Base-by-base conservation (phyloP, 352 stramenopile genomes). In the Pythium periplocum region DNA sequence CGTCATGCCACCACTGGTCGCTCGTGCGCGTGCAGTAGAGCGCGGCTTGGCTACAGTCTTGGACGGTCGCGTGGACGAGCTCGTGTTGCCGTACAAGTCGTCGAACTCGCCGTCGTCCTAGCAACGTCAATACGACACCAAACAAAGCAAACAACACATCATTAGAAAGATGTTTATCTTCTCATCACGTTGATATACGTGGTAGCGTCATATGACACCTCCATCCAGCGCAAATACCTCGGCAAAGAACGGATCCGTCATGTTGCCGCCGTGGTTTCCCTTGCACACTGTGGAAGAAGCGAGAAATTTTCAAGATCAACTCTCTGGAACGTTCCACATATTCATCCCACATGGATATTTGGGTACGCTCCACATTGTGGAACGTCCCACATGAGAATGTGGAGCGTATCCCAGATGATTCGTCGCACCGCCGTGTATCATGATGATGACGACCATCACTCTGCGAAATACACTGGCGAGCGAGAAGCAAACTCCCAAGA, bases 51-150 rank as follows among this genome's bases (percentile, higher is more conserved):
- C 17, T 26, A 26, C 17, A 26, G 17, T 26, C 17, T 26, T 26
- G 17, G 17, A 26, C 17, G 17, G 17, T 26, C 17, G 17, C 17
- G 17, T 26, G 17, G 17, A n/a, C 31, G 34, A 56, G 36, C 42
- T 43, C 45, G 43, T 55, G 48, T 69, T 63, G 42, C 55, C 70
- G 45, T 90, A 90, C 46, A 87, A 66, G 71, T 91, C 80, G 50
- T 88, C 80, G 48, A 91, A 91, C 54, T 85, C 80, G 11, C 70
- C 78, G 55, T 85, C 74, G 66, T 89, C 80, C 68, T 91, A 59
- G 37, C 26, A 34, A 9, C 37, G 34, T 7, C 38, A 60, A 39
- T 6, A 51, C 11, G 11, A 39, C 53, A 45, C 11, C 7, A 45
- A 57, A 54, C 26, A 57, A 45, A 31, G 38, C 35, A 6, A 11